Conservation (phyloP, 139 green algal species). For the Coelastrella sp. region DNA sequence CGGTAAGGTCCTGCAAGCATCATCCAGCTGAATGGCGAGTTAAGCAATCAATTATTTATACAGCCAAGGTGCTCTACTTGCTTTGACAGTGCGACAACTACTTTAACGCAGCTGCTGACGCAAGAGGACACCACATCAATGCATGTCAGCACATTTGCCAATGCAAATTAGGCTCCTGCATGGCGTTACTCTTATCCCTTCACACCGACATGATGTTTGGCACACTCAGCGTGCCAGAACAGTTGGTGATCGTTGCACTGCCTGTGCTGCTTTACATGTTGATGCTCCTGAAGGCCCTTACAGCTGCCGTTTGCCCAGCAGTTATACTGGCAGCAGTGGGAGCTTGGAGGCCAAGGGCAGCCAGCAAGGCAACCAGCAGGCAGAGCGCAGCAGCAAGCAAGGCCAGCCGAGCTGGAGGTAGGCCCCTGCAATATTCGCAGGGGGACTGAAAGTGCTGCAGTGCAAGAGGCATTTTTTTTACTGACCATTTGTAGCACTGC, state of each 20-base stretch:
- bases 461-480: too few species aligned
- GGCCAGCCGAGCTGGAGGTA: not conserved
- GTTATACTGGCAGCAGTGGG: not conserved
- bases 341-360: not conserved
- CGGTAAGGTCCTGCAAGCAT: not conserved
- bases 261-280: not conserved
- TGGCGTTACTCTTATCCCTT: not conserved
- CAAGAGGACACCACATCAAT: not conserved
- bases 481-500: too few species aligned
- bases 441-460: not conserved
- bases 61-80: too few species aligned
- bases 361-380: not conserved
- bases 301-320: not conserved
- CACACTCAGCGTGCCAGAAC: not conserved
- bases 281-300: not conserved
- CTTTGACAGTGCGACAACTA: too few species aligned
- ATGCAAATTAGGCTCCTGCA: too few species aligned
- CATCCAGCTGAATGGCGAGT: too few species aligned
- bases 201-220: not conserved
- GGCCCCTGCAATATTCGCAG: not conserved
- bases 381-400: not conserved
- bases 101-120: too few species aligned
- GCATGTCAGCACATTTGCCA: not conserved
- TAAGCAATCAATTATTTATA: too few species aligned
- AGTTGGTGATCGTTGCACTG: not conserved